Evolutionary conservation across 257 asterid species (phyloP).

Genomic region (Solanum piurae): DNA sequence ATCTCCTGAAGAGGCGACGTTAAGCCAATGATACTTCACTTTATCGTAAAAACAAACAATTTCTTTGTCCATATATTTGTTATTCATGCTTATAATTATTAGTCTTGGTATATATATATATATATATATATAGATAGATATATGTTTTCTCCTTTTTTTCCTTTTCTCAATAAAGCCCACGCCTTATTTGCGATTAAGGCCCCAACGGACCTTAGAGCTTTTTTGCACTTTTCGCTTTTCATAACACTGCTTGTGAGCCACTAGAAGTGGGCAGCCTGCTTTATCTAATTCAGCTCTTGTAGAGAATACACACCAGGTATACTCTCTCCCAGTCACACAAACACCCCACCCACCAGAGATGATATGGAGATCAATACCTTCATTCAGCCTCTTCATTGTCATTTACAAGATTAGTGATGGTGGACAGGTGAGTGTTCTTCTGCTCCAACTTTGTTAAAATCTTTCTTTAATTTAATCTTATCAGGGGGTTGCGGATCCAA

Average conservation of each 20-base stretch:
- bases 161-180: too few relatives aligned
- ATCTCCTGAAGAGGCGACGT: too few relatives aligned
- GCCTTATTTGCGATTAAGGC: not conserved
- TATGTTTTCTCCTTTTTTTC: too few relatives aligned
- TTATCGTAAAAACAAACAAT: too few relatives aligned
- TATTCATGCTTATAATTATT: too few relatives aligned
- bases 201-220: not conserved
- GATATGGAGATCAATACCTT: not conserved
- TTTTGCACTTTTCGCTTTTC: not conserved
- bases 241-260: not conserved
- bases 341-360: not conserved
- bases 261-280: not conserved
- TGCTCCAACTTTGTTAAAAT: not conserved
- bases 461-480: not conserved
- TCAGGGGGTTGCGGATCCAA: not conserved
- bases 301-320: not conserved
- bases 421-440: not conserved
- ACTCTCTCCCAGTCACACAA: not conserved
- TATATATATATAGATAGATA: too few relatives aligned
- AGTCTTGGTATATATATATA: too few relatives aligned
- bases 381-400: not conserved
- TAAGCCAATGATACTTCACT: too few relatives aligned
- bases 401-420: not conserved
- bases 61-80: too few relatives aligned
- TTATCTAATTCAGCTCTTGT: not conserved